phyloP scores from a whole-genome alignment of 2,329 filamentous ascomycete species.

The Xylariaceae sp. region DNA sequence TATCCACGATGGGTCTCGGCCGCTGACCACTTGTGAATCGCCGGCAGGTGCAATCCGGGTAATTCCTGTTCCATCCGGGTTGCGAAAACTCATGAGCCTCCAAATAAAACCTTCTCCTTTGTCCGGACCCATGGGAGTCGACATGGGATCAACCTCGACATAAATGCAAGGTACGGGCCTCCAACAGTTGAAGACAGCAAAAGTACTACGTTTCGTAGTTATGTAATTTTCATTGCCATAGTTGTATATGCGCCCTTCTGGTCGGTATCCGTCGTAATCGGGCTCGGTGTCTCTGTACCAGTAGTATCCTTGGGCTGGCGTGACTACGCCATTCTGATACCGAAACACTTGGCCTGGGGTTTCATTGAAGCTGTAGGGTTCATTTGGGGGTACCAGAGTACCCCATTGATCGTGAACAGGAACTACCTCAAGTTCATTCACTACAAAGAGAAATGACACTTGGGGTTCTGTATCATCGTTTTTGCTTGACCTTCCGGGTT shows the following conservation, averaged over 20 bases:
- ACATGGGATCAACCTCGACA: conserved; percentile 9
- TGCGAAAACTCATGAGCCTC: conserved; percentile 7
- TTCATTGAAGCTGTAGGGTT: conserved; percentile 1
- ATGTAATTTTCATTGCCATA: no score
- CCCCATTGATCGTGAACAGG: conserved; percentile 10
- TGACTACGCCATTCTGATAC: conserved; percentile 5
- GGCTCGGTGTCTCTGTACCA: neutral
- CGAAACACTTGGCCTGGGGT: conserved; percentile 3
- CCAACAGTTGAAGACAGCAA: conserved; percentile 17
- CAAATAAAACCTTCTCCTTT: neutral
- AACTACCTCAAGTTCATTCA: conserved; percentile 10
- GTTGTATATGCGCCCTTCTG: no score
- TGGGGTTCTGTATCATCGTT: neutral
- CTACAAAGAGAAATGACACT: conserved; percentile 16
- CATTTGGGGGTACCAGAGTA: conserved; percentile 3
- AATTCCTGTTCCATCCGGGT: conserved; percentile 3
- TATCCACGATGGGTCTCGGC: conserved; percentile 14
- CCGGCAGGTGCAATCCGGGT: conserved; percentile 5
- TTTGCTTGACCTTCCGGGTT: neutral
- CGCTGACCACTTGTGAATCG: conserved; percentile 4
- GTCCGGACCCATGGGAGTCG: neutral
- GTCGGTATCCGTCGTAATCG: neutral
- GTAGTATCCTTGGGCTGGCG: neutral
- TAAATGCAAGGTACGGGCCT: conserved; percentile 15
- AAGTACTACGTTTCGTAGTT: neutral